These are phyloP conservation scores for Capillidium heterosporum DNA, from an alignment of 371 early-diverging fungal genomes.

Conservation along the genomic window DNA sequence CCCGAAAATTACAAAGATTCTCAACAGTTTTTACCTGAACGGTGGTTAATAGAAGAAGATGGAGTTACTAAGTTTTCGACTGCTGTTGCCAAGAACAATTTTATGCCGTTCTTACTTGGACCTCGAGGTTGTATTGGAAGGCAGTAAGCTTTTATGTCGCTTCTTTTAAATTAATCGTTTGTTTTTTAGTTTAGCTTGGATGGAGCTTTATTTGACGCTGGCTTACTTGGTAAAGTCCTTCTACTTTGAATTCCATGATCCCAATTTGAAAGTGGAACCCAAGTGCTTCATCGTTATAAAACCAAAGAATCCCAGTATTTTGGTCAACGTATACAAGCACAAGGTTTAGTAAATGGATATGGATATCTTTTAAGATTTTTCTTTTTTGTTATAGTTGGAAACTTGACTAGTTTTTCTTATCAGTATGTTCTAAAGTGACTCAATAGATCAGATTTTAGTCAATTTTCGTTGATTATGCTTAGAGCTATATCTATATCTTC, in stretches of 20 bases:
- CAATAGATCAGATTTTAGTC: too few relatives aligned
- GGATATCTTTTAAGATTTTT: too few relatives aligned
- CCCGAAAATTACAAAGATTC: neutral
- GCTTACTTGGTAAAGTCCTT: neutral
- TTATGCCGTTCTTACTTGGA: conserved; percentile 4
- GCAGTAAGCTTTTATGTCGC: neutral
- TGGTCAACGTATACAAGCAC: too few relatives aligned
- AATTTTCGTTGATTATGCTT: too few relatives aligned
- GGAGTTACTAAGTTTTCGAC: neutral
- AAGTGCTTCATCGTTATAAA: too few relatives aligned
- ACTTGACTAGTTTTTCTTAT: too few relatives aligned
- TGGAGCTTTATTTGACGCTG: neutral
- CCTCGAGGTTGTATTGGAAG: conserved; percentile 4
- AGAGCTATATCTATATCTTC: too few relatives aligned
- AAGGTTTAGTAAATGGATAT: too few relatives aligned
- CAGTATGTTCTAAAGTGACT: too few relatives aligned
- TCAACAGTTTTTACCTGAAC: neutral
- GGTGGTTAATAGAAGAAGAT: neutral
- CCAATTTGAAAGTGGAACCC: too few relatives aligned
- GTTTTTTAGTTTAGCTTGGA: neutral
- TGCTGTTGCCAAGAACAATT: neutral
- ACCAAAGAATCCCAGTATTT: too few relatives aligned
- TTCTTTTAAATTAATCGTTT: neutral
- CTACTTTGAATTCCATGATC: neutral
- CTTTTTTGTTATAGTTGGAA: too few relatives aligned